These are phyloP conservation scores for Petunia secreta DNA, from an alignment of 257 asterid genomes.

Conservation along the genomic window DNA sequence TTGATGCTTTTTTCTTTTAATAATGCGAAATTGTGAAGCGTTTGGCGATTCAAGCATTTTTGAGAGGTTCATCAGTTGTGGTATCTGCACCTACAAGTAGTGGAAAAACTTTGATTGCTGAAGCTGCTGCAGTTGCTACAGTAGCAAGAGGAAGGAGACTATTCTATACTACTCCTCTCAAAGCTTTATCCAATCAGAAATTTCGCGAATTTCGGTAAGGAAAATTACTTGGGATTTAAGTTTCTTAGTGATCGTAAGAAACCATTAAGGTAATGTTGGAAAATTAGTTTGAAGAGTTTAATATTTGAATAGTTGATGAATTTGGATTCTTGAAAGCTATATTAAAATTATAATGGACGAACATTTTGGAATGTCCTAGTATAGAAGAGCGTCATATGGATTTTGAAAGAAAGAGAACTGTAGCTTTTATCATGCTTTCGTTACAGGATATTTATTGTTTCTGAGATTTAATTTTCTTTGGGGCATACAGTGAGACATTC, in stretches of 20 bases:
- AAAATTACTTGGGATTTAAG: conserved; percentile 1
- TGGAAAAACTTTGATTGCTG: conserved; percentile 99
- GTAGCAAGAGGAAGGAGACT: conserved; percentile 83
- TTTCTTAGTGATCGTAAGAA: too few relatives aligned
- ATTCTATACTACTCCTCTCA: conserved; percentile 94
- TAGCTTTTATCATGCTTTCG: conserved; percentile 11
- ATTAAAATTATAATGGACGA: too few relatives aligned
- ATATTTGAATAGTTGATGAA: too few relatives aligned
- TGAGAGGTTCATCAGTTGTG: conserved; percentile 93
- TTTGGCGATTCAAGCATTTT: conserved; percentile 76
- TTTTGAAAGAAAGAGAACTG: too few relatives aligned
- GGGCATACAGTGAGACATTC: conserved; percentile 72
- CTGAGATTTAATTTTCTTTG: neutral
- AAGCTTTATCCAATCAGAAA: conserved; percentile 97
- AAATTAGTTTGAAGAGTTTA: too few relatives aligned
- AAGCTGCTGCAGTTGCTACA: conserved; percentile 96
- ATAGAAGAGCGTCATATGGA: too few relatives aligned
- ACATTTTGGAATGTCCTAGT: too few relatives aligned
- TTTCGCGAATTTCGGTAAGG: conserved; percentile 92
- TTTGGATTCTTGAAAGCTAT: too few relatives aligned
- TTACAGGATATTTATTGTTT: conserved; percentile 8
- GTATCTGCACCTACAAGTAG: conserved; percentile 99
- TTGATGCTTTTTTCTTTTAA: neutral
- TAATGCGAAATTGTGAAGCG: conserved; percentile 44
- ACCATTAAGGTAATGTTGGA: too few relatives aligned